Conservation (phyloP, 1,284 basidiomycete genomes). For the Ganoderma multipileum region DNA sequence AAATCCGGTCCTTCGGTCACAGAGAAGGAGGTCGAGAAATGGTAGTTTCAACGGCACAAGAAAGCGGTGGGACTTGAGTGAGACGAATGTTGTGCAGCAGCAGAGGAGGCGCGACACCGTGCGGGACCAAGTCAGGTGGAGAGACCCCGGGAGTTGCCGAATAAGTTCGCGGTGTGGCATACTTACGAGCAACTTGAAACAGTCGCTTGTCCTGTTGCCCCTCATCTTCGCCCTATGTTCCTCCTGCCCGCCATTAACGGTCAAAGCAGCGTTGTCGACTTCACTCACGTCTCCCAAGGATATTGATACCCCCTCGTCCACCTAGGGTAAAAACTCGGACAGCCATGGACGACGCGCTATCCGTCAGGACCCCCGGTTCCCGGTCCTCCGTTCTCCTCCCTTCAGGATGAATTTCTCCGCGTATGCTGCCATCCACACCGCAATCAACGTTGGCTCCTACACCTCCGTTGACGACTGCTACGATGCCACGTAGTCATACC, state of each 20-base stretch:
- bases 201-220: background rate
- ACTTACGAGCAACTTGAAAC: background rate
- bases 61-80: too few relatives aligned
- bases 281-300: background rate
- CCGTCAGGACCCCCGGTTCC: background rate
- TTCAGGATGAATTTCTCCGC: background rate
- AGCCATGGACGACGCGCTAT: background rate
- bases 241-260: background rate
- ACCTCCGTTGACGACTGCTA: background rate
- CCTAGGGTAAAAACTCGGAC: background rate
- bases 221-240: background rate
- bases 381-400: background rate
- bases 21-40: too few relatives aligned
- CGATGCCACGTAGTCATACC: background rate
- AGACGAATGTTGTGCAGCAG: too few relatives aligned
- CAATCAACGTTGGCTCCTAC: background rate
- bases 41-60: too few relatives aligned
- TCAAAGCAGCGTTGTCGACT: background rate
- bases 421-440: background rate
- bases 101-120: too few relatives aligned
- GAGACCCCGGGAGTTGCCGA: too few relatives aligned
- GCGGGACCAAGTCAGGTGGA: too few relatives aligned
- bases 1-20: too few relatives aligned
- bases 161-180: background rate
- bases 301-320: background rate